Conservation (phyloP, 2,329 filamentous ascomycete species). For the Diaporthe citrichinensis region DNA sequence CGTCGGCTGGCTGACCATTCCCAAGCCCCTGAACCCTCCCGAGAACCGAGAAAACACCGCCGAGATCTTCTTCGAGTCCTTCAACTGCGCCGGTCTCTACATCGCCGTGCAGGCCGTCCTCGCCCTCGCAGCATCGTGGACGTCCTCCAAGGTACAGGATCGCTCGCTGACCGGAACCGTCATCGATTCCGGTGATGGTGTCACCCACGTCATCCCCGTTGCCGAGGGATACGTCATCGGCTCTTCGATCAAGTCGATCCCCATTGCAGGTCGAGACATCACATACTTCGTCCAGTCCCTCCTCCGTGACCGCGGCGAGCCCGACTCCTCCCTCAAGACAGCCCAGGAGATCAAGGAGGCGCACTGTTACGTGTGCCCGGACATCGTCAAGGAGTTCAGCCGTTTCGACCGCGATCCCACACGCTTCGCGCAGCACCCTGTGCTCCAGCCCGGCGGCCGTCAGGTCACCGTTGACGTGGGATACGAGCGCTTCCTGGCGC, state of each 20-base stretch:
- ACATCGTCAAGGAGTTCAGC: constrained; percentile 98
- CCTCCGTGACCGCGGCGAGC: constrained; percentile 94
- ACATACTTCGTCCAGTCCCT: constrained; percentile 99
- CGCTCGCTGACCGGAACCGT: constrained; percentile 96
- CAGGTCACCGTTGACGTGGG: constrained; percentile 91
- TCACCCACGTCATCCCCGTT: constrained; percentile 98
- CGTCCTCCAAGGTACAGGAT: constrained; percentile 96
- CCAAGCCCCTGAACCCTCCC: constrained; percentile 92
- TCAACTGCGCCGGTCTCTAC: constrained; percentile 99
- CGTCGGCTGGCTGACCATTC: constrained; percentile 27
- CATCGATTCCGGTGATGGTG: constrained; percentile 98
- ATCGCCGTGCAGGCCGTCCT: constrained; percentile 98
- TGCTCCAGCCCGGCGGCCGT: constrained; percentile 87
- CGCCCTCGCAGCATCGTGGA: constrained; percentile 97
- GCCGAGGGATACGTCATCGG: constrained; percentile 99
- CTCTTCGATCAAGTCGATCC: constrained; percentile 98
- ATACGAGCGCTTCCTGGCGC: constrained; percentile 97
- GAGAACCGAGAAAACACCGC: constrained; percentile 99
- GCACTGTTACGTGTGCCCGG: constrained; percentile 97
- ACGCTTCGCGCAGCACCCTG: constrained; percentile 90
- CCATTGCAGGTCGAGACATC: constrained; percentile 97
- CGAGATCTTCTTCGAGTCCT: constrained; percentile 99
- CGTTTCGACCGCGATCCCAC: constrained; percentile 94
- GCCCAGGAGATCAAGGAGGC: constrained; percentile 99
- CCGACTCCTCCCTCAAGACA: constrained; percentile 96